These are phyloP conservation scores for Eucalyptus marginata DNA, from an alignment of 345 rosid species.

Conservation along the genomic window DNA sequence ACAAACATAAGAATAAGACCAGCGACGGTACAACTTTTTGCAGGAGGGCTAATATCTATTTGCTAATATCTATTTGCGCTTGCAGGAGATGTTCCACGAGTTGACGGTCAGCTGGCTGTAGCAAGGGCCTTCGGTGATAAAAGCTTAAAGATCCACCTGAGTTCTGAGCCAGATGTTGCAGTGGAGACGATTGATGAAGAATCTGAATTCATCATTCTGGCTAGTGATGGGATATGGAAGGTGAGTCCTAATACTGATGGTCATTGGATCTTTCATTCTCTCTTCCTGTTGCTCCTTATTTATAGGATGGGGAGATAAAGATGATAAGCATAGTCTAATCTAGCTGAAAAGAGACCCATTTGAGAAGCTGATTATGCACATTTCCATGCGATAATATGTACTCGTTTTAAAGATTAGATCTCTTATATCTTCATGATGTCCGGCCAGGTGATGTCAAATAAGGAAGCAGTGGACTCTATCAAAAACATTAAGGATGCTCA, in stretches of 20 bases:
- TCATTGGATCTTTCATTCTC: background rate
- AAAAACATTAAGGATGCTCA: slow-evolving; percentile 56
- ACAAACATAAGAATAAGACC: background rate
- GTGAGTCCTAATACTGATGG: slow-evolving; percentile 7
- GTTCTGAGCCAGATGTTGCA: slow-evolving; percentile 66
- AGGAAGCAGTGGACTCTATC: slow-evolving; percentile 58
- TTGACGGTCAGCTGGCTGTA: slow-evolving; percentile 86
- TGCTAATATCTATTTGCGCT: background rate
- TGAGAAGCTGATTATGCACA: background rate
- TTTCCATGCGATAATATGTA: background rate
- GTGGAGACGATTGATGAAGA: slow-evolving; percentile 22
- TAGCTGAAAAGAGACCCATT: background rate
- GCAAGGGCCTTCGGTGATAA: slow-evolving; percentile 91
- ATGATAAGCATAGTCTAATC: background rate
- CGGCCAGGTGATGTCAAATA: slow-evolving; percentile 64
- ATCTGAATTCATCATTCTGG: slow-evolving; percentile 51
- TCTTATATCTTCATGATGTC: background rate
- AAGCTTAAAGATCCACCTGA: slow-evolving; percentile 76
- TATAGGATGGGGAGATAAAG: background rate
- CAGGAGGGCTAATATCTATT: background rate
- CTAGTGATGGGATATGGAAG: slow-evolving; percentile 96
- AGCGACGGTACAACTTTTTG: background rate
- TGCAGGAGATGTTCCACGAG: slow-evolving; percentile 86
- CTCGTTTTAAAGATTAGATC: background rate
- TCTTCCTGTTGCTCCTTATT: background rate